Evolutionary conservation across 148 eudicot species (phyloP).

Genomic region (Diospyros lotus): DNA sequence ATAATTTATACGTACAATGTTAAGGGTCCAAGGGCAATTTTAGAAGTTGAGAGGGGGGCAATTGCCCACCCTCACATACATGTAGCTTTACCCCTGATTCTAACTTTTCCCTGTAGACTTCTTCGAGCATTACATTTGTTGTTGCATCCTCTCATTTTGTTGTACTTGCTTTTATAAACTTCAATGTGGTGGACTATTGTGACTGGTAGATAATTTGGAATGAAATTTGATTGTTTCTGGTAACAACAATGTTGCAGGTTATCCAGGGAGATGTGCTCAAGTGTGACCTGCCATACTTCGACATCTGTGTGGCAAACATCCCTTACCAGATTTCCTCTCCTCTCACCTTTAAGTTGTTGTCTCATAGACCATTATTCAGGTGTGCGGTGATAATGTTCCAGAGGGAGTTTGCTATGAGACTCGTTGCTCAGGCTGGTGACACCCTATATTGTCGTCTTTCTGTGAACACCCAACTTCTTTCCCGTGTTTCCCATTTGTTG

Average conservation of each 20-base stretch:
- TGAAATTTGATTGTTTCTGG: neutral
- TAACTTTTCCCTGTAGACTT: too few relatives aligned
- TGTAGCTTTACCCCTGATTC: too few relatives aligned
- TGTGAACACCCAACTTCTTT: slow-evolving; percentile 75
- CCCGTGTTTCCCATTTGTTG: slow-evolving; percentile 71
- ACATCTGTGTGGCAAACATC: slow-evolving; percentile 90
- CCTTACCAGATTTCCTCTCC: slow-evolving; percentile 95
- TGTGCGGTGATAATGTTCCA: slow-evolving; percentile 93
- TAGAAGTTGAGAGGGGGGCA: too few relatives aligned
- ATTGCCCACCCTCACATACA: too few relatives aligned
- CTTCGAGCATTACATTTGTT: too few relatives aligned
- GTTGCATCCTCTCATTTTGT: neutral
- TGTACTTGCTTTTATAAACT: too few relatives aligned
- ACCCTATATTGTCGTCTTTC: slow-evolving; percentile 79
- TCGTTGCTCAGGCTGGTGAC: slow-evolving; percentile 95
- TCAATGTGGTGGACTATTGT: neutral
- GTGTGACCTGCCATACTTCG: slow-evolving; percentile 83
- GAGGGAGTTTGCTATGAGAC: slow-evolving; percentile 91
- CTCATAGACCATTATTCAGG: slow-evolving; percentile 65
- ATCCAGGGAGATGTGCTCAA: slow-evolving; percentile 92
- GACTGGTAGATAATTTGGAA: neutral
- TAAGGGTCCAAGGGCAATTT: too few relatives aligned
- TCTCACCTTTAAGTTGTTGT: slow-evolving; percentile 68
- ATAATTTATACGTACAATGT: too few relatives aligned
- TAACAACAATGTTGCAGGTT: slow-evolving; percentile 39